Evolutionary conservation across 495 filamentous ascomycete genomes (phyloP).

Genomic region (Podospora bellae-mahoneyi): DNA sequence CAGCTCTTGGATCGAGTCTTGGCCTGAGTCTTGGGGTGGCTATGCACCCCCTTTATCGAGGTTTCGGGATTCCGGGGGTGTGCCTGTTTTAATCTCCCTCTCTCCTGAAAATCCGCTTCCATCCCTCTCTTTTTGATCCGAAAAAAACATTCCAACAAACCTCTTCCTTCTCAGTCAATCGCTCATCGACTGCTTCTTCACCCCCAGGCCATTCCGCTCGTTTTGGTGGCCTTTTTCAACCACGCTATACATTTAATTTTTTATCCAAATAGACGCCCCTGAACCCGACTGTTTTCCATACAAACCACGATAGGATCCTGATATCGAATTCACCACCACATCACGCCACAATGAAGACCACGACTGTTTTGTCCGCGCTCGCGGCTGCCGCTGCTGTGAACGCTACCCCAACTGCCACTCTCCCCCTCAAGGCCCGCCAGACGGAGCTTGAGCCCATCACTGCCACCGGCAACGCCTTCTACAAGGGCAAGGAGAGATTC

Average conservation of each 20-base stretch:
- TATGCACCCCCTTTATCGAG: conserved; percentile 22
- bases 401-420: conserved; percentile 50
- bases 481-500: conserved; percentile 76
- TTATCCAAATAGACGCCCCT: not conserved
- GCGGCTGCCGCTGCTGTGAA: conserved; percentile 54
- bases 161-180: conserved; percentile 22
- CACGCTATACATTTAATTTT: conserved; percentile 25
- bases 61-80: conserved; percentile 15
- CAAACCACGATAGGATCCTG: not conserved
- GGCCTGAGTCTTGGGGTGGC: conserved; percentile 24
- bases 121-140: conserved; percentile 3
- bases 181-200: conserved; percentile 15
- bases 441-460: conserved; percentile 40
- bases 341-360: conserved; percentile 53
- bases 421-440: conserved; percentile 55
- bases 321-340: conserved; percentile 1
- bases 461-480: conserved; percentile 66
- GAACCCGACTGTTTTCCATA: not conserved
- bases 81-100: conserved; percentile 14
- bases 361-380: conserved; percentile 46
- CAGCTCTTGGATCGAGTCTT: not conserved
- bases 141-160: conserved; percentile 8
- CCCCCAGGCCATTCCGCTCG: conserved; percentile 25
- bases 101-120: conserved; percentile 2
- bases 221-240: conserved; percentile 21